Percentiles rank a stretch among this genome's conserved stretches.
Conservation (phyloP, 2,329 filamentous ascomycete genomes). For the Dendryphion nanum region DNA sequence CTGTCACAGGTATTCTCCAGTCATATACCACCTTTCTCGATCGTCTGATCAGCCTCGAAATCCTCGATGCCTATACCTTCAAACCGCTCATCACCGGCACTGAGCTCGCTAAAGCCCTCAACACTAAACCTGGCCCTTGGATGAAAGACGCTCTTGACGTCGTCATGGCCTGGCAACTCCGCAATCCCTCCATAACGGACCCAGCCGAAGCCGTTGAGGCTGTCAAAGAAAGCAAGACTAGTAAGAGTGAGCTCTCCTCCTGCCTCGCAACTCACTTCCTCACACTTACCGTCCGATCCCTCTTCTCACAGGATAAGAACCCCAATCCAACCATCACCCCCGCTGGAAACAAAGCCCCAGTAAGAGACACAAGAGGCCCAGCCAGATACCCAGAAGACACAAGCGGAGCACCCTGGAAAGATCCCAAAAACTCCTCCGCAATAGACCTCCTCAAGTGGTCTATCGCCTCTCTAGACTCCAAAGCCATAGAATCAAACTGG, state of each 20-base stretch:
- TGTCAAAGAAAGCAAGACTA: slow-evolving; percentile 39
- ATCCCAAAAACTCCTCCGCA: slow-evolving; percentile 47
- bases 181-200: slow-evolving; percentile 68
- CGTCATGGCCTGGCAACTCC: slow-evolving; percentile 84
- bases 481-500: slow-evolving; percentile 59
- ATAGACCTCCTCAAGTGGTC: slow-evolving; percentile 63
- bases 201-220: slow-evolving; percentile 46
- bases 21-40: slow-evolving; percentile 55
- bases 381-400: slow-evolving; percentile 43
- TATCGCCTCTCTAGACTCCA: slow-evolving; percentile 51
- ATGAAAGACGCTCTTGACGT: slow-evolving; percentile 76
- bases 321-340: slow-evolving; percentile 47
- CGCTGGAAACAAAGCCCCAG: slow-evolving; percentile 53
- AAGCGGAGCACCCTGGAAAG: slow-evolving; percentile 58
- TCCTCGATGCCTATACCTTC: slow-evolving; percentile 51
- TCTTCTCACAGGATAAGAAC: slow-evolving; percentile 53
- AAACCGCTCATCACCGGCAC: slow-evolving; percentile 68
- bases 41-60: slow-evolving; percentile 50
- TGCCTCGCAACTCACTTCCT: slow-evolving; percentile 57
- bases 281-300: slow-evolving; percentile 61
- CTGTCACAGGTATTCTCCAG: slow-evolving; percentile 43
- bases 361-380: slow-evolving; percentile 23
- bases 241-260: slow-evolving; percentile 51
- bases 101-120: slow-evolving; percentile 65
- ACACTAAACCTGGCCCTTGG: slow-evolving; percentile 75